phyloP scores from a whole-genome alignment of 2,329 filamentous ascomycete genomes.

The Fusarium chlamydosporum region DNA sequence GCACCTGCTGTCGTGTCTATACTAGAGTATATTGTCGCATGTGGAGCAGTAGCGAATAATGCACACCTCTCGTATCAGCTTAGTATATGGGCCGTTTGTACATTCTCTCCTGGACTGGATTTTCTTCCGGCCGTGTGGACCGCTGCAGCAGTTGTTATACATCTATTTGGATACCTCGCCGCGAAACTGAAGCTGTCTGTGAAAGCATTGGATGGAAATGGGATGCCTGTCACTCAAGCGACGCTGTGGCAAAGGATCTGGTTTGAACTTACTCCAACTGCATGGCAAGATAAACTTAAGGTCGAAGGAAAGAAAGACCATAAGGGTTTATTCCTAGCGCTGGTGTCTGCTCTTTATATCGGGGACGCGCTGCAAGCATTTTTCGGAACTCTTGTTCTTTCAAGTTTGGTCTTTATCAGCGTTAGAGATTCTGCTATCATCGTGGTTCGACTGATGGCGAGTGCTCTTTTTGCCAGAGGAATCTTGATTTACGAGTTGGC shows the following conservation, averaged over 20 bases:
- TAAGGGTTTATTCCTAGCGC: constrained; percentile 19
- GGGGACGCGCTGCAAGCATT: constrained; percentile 34
- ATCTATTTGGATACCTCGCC: constrained; percentile 5
- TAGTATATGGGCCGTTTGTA: constrained; percentile 33
- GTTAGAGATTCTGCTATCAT: constrained; percentile 32
- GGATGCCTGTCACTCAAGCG: no score
- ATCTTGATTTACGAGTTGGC: constrained; percentile 33
- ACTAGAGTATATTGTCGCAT: constrained; percentile 15
- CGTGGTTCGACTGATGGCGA: constrained; percentile 26
- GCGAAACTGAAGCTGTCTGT: constrained; percentile 15
- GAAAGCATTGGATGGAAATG: neutral
- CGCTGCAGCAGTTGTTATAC: constrained; percentile 1
- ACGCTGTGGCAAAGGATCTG: neutral
- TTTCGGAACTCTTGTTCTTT: constrained; percentile 31
- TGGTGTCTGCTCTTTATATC: constrained; percentile 26
- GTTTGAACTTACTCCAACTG: constrained; percentile 17
- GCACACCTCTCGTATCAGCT: constrained; percentile 32
- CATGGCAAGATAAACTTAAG: constrained; percentile 17
- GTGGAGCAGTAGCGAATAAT: constrained; percentile 35
- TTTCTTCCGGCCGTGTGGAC: constrained; percentile 37
- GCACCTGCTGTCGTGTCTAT: neutral
- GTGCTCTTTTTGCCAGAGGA: constrained; percentile 24
- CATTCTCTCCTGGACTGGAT: constrained; percentile 30
- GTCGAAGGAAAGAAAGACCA: neutral
- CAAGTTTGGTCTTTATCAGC: constrained; percentile 39